Conservation (phyloP, 441 rosid genomes). For the Corymbia citriodora region DNA sequence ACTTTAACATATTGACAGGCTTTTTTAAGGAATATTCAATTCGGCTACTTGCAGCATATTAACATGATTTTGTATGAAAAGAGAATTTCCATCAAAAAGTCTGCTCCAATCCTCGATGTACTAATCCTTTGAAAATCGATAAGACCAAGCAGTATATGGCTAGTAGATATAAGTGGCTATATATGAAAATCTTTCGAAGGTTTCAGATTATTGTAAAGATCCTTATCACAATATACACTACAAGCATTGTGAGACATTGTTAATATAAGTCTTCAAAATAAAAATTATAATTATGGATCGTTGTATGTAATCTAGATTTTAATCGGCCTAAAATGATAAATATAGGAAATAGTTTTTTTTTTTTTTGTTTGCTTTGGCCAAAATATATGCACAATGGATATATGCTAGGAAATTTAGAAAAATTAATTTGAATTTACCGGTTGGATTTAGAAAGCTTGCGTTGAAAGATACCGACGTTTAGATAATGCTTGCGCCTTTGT, state of each 20-base stretch:
- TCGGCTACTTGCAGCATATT: neutral
- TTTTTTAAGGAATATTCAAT: neutral
- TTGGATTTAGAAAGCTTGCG: neutral
- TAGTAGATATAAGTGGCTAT: neutral
- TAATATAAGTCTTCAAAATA: neutral
- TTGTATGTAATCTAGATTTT: neutral
- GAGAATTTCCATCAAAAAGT: neutral
- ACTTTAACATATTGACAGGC: neutral
- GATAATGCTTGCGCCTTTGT: neutral
- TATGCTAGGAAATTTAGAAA: neutral
- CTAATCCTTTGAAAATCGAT: neutral
- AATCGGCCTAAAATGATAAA: neutral
- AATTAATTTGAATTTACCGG: no score
- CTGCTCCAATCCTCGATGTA: neutral
- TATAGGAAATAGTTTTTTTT: no score
- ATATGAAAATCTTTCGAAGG: neutral
- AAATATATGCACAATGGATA: neutral
- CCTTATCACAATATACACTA: neutral
- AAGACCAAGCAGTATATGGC: neutral
- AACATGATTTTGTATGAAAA: neutral
- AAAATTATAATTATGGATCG: neutral
- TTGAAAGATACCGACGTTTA: neutral
- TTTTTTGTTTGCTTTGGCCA: neutral
- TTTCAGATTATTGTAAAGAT: neutral
- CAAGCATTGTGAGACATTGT: neutral